Base-by-base conservation (phyloP, 495 filamentous ascomycete species). In the Penicillium mononematosum region DNA sequence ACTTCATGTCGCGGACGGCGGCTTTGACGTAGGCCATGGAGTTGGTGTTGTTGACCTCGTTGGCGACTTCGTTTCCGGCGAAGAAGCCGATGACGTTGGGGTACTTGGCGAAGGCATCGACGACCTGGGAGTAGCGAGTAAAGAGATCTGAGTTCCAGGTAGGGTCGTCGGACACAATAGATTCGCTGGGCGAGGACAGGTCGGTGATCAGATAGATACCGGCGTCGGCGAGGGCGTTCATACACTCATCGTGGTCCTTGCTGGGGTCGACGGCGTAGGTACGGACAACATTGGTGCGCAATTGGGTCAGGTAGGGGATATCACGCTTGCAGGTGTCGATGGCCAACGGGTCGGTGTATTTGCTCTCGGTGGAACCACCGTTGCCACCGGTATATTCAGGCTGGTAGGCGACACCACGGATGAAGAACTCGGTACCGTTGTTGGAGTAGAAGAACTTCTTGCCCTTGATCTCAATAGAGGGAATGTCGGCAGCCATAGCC, bases 181-280 rank as follows among this genome's bases (percentile, higher is more conserved):
- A 97, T 48, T 81, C 61, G 17, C 71, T 70, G 12, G 94, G 95
- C 63, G 92, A 84, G 36, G 88, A 90, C 62, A 98, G 77, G 75
- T 98, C 94, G 60, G 89, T 85, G 64, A 98, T 86, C 45, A 98
- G 85, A 71, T 98, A 98, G 76, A 98, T 98, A 59, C 92, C 95
- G 49, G 90, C 91, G 59, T 89, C 85, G 29, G 88, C 80, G n/a
- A 98, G 79, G 62, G 91, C 70, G 49, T 81, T 75, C 94, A 98
- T 97, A 77, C 94, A 98, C 31, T 76, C 77, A 25, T 79, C 78
- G 76, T 98, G 94, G 74, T 93, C 81, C 50, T 76, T 65, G 20
- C 78, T 83, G 19, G 94, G 89, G 76, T 98, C 84, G 63, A 98
- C 84, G 58, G 92, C 92, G 75, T 98, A 98, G 34, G 92, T 92